These are phyloP conservation scores for Poteriospumella lacustris DNA, from an alignment of 108 stramenopile genomes.

Conservation along the genomic window DNA sequence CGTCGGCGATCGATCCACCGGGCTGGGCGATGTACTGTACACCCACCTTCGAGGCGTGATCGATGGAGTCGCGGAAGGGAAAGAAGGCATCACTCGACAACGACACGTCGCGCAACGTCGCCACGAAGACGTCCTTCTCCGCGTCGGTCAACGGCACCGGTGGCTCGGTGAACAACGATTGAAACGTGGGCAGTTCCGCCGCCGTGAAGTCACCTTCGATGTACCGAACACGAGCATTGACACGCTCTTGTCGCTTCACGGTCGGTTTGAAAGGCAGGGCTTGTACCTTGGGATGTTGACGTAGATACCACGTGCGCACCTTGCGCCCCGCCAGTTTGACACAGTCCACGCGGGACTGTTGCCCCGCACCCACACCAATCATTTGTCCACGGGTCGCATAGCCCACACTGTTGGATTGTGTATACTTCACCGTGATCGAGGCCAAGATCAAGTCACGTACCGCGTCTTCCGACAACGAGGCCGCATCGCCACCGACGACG, in stretches of 20 bases:
- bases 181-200: conserved; percentile 81
- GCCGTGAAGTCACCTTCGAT: conserved; percentile 90
- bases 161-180: conserved; percentile 68
- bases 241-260: conserved; percentile 89
- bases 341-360: conserved; percentile 98
- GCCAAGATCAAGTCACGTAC: conserved; percentile 92
- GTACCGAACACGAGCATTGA: conserved; percentile 96
- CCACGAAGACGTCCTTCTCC: conserved; percentile 83
- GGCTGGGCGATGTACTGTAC: conserved; percentile 89
- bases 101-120: conserved; percentile 67
- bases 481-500: conserved; percentile 55
- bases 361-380: conserved; percentile 99
- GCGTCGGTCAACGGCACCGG: conserved; percentile 78
- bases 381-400: conserved; percentile 96
- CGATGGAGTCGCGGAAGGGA: conserved; percentile 97
- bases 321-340: conserved; percentile 97
- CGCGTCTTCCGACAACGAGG: conserved; percentile 70
- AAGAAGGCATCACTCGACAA: conserved; percentile 96
- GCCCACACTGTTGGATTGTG: conserved; percentile 91
- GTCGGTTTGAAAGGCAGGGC: conserved; percentile 83
- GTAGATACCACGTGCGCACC: conserved; percentile 86
- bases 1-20: conserved; percentile 89
- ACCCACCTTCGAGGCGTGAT: conserved; percentile 92
- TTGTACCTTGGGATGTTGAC: conserved; percentile 95
- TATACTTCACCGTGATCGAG: conserved; percentile 95